phyloP scores from a whole-genome alignment of 2,329 filamentous ascomycete species.

The Dothideomycetes sp. region DNA sequence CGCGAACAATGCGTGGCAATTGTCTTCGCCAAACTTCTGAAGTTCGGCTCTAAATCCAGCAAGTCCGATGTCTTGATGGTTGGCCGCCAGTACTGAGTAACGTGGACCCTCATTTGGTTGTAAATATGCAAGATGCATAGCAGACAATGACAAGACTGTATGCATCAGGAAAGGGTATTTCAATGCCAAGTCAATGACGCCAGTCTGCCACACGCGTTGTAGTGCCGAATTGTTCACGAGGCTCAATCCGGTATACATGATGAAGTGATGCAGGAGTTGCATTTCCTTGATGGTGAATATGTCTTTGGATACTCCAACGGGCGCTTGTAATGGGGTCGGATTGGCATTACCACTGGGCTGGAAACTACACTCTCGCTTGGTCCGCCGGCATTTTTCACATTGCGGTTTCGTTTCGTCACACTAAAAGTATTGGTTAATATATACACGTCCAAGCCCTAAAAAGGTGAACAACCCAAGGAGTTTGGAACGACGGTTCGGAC shows the following conservation, averaged over 20 bases:
- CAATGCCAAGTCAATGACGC: conserved; percentile 12
- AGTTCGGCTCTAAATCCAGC: conserved; percentile 2
- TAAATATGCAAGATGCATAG: conserved; percentile 14
- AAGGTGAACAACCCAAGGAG: too few relatives aligned
- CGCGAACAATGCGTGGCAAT: conserved; percentile 5
- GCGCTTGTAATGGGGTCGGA: conserved; percentile 6
- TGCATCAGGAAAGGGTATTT: conserved; percentile 15
- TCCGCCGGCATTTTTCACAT: conserved; percentile 11
- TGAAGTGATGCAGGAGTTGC: conserved; percentile 14
- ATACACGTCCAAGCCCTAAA: too few relatives aligned
- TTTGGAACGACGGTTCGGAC: too few relatives aligned
- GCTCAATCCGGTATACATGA: conserved; percentile 9
- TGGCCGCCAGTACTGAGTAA: conserved; percentile 5
- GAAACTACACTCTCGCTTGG: conserved; percentile 10
- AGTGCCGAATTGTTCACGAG: conserved; percentile 2
- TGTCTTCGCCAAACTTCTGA: conserved; percentile 5
- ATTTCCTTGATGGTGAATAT: conserved; percentile 10
- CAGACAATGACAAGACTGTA: conserved; percentile 17
- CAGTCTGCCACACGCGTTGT: conserved; percentile 14
- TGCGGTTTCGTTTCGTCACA: conserved; percentile 10
- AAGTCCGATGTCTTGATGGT: conserved; percentile 6
- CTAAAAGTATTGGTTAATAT: conserved; percentile 4
- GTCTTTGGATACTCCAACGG: conserved; percentile 1
- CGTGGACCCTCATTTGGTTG: conserved; percentile 9
- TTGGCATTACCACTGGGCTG: too few relatives aligned